These are phyloP conservation scores for Phyllosticta ampelicida DNA, from an alignment of 2,329 filamentous ascomycete genomes.

Conservation along the genomic window DNA sequence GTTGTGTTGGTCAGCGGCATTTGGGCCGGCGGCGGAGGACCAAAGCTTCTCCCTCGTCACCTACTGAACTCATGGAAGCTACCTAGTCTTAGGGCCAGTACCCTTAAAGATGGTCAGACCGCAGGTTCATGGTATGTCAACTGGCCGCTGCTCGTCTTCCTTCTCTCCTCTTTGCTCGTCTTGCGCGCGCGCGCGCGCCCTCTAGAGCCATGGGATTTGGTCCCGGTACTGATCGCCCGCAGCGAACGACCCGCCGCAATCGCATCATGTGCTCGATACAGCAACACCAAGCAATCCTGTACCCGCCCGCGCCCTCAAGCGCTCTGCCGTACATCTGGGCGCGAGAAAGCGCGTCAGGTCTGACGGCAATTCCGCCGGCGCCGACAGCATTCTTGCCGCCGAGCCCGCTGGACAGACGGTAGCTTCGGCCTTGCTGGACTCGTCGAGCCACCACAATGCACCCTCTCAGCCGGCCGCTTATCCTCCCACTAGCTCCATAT, in stretches of 20 bases:
- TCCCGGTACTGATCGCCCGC: not conserved
- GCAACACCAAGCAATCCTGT: slow-evolving; percentile 1
- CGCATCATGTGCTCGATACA: not conserved
- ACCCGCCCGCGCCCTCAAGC: slow-evolving; percentile 3
- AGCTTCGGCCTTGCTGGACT: not conserved
- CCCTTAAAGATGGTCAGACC: slow-evolving; percentile 11
- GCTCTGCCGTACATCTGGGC: slow-evolving; percentile 5
- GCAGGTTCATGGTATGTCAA: slow-evolving; percentile 10
- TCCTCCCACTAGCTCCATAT: not conserved
- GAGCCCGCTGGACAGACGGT: not conserved
- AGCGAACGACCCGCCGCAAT: not conserved
- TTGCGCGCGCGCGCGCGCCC: not conserved
- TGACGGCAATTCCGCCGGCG: not conserved
- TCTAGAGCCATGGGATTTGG: not conserved
- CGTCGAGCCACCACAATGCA: not conserved
- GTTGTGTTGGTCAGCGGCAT: not conserved
- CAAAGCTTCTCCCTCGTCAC: slow-evolving; percentile 10
- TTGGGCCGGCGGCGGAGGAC: slow-evolving; percentile 4
- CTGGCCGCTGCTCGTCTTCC: slow-evolving; percentile 3
- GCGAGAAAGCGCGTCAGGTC: slow-evolving; percentile 9
- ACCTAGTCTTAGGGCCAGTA: slow-evolving; percentile 12
- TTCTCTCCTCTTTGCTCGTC: not conserved
- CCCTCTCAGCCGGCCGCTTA: slow-evolving; percentile 2
- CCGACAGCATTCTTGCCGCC: not conserved
- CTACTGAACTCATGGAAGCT: slow-evolving; percentile 11